Evolutionary conservation across 208 protist species (phyloP), one percentile per base, ranked within the genome.

Genomic region (Jaenimonas drosophilae): DNA sequence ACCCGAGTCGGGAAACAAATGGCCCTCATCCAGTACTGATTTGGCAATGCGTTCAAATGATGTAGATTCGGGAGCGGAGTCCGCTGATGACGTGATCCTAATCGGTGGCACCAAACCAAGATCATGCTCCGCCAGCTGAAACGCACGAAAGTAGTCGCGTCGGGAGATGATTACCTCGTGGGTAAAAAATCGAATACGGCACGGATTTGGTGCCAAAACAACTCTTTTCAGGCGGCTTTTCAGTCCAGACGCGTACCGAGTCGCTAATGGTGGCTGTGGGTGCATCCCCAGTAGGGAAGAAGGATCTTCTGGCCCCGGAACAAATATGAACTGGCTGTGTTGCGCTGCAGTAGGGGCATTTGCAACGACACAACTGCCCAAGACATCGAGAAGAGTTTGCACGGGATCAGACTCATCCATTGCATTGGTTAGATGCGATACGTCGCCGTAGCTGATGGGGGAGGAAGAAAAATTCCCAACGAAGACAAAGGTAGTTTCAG

Each of bases 161-260:
- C 86, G 70, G 29, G 64, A 41, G n/a, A 94, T 49, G 44, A 91
- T 49, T 2, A 91, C 68, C 53, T 94, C 86, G 46, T 89, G 86
- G 12, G 86, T 89, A 67, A 70, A 72, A 54, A 91, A 91, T 43
- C 81, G 76, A 39, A 94, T 52, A 6, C 82, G 77, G 38, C 78
- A 88, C 17, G 86, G 86, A 56, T 94, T 94, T 0, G 78, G 67
- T 7, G 81, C 86, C 25, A 89, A 59, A 14, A 59, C 65, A 9
- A 89, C 58, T 40, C 59, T 69, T 37, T 90, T 88, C n/a, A 76
- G 54, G 20, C 69, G 63, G 16, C 55, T 40, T 34, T 72, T 49
- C 9, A 94, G 60, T 7, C 51, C 64, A 26, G 76, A 77, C 3
- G 54, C 45, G 44, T 83, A 78, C 27, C 56, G 45, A 4, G 54